phyloP scores from a whole-genome alignment of 805 yeast genomes.

The Saccharomyces kudriavzevii region DNA sequence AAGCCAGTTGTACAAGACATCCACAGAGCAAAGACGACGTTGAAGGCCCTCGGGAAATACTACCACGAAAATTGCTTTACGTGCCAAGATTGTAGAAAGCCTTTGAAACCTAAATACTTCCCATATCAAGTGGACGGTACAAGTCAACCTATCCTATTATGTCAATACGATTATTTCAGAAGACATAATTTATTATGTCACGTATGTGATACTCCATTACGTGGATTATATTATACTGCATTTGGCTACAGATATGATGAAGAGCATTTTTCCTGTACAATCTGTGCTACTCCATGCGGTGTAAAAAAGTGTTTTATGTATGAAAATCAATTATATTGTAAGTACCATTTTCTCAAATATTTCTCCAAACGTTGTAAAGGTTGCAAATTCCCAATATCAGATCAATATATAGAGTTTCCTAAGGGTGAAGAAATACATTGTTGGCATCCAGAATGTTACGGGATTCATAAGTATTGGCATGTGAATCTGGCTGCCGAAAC shows the following conservation, averaged over 20 bases:
- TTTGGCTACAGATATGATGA: constrained; percentile 86
- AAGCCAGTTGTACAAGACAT: constrained; percentile 52
- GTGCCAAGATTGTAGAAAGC: constrained; percentile 75
- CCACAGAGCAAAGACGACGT: constrained; percentile 36
- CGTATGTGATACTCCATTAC: constrained; percentile 73
- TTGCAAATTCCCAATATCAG: constrained; percentile 81
- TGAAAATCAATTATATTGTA: constrained; percentile 76
- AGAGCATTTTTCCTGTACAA: constrained; percentile 88
- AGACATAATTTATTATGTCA: constrained; percentile 79
- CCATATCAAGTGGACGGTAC: constrained; percentile 51
- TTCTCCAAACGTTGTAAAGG: constrained; percentile 91
- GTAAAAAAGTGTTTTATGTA: constrained; percentile 89
- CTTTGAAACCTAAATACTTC: constrained; percentile 81
- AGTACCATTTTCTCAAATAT: constrained; percentile 78
- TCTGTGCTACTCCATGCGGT: constrained; percentile 80
- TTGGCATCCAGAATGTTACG: constrained; percentile 99
- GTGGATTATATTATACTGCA: constrained; percentile 93
- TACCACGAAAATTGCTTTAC: constrained; percentile 84
- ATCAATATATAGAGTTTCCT: constrained; percentile 87
- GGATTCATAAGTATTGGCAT: constrained; percentile 96
- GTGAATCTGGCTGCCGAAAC: constrained; percentile 61
- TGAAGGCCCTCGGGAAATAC: constrained; percentile 70
- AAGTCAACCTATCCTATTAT: constrained; percentile 50
- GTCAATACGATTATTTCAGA: constrained; percentile 89
- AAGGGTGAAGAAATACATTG: constrained; percentile 88